A percentile compares a stretch with the other conserved stretches of the same genome.
phyloP scores from a whole-genome alignment of 768 basidiomycete species.

The Steccherinum ochraceum region DNA sequence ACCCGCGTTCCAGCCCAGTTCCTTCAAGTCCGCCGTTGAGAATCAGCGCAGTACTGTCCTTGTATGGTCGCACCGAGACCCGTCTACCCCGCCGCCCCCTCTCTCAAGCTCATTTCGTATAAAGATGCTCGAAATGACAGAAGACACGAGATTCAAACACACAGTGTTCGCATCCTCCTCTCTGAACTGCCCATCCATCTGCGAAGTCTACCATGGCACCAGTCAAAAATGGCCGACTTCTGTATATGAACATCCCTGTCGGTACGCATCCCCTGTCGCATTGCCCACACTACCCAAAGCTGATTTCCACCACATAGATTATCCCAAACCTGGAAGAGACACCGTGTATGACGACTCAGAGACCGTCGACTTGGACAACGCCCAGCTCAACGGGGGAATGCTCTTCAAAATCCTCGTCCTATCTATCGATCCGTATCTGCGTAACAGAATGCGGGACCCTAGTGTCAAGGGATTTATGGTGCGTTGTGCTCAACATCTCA shows the following conservation, averaged over 20 bases:
- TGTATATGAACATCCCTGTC: constrained; percentile 22
- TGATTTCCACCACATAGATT: constrained; percentile 11
- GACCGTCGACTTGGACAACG: constrained; percentile 22
- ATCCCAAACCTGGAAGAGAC: constrained; percentile 23
- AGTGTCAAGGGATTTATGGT: constrained; percentile 11
- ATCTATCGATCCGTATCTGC: constrained; percentile 16
- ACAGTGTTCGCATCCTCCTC: too few relatives aligned
- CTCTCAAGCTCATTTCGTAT: too few relatives aligned
- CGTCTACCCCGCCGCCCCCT: too few relatives aligned
- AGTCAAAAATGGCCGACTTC: constrained; percentile 19
- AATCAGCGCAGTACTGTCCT: too few relatives aligned
- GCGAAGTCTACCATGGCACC: too few relatives aligned
- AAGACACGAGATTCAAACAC: too few relatives aligned
- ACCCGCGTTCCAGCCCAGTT: too few relatives aligned
- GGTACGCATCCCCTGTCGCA: constrained; percentile 19
- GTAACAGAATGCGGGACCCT: constrained; percentile 11
- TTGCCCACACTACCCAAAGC: not conserved
- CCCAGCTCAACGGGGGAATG: constrained; percentile 21
- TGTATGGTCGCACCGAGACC: too few relatives aligned
- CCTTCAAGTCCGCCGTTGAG: too few relatives aligned
- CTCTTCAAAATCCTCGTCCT: constrained; percentile 21
- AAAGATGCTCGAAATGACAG: too few relatives aligned
- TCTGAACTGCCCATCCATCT: too few relatives aligned
- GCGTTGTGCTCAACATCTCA: too few relatives aligned
- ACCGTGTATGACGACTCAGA: constrained; percentile 19